phyloP scores from a whole-genome alignment of 2,329 filamentous ascomycete genomes.

The Ophiocordyceps polyrhachis-furcata region DNA sequence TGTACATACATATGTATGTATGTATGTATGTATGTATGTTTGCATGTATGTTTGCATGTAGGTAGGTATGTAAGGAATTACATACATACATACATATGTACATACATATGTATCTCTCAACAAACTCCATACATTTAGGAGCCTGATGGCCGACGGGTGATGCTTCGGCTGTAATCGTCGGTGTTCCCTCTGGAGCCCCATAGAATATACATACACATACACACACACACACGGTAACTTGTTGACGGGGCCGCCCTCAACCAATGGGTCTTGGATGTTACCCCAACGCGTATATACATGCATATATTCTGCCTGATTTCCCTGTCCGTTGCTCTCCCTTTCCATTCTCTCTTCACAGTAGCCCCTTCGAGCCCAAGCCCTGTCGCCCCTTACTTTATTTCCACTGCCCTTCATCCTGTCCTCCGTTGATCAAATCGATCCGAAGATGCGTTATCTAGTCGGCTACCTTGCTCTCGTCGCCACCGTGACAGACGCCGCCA shows the following conservation, averaged over 20 bases:
- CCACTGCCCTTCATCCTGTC: too few relatives aligned
- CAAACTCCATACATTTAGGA: too few relatives aligned
- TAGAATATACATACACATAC: too few relatives aligned
- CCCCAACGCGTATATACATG: too few relatives aligned
- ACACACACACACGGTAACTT: neutral
- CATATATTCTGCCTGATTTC: too few relatives aligned
- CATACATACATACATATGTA: too few relatives aligned
- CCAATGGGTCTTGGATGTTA: too few relatives aligned
- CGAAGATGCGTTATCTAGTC: neutral
- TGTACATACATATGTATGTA: neutral
- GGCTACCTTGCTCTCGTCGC: neutral
- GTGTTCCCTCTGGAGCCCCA: neutral
- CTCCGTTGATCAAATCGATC: too few relatives aligned
- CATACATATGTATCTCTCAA: too few relatives aligned
- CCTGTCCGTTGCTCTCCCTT: neutral
- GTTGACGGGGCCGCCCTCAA: too few relatives aligned
- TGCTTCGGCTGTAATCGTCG: neutral
- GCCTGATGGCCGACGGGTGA: neutral
- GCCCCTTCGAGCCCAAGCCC: neutral
- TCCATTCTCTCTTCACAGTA: neutral
- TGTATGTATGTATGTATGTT: neutral
- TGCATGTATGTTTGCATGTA: neutral
- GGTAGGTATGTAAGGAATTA: neutral
- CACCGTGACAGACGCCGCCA: neutral
- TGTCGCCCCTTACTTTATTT: too few relatives aligned